A percentile compares a stretch with the other conserved stretches of the same genome.
These are phyloP conservation scores for Neofusicoccum parvum DNA, from an alignment of 2,329 filamentous ascomycete species.

Conservation along the genomic window DNA sequence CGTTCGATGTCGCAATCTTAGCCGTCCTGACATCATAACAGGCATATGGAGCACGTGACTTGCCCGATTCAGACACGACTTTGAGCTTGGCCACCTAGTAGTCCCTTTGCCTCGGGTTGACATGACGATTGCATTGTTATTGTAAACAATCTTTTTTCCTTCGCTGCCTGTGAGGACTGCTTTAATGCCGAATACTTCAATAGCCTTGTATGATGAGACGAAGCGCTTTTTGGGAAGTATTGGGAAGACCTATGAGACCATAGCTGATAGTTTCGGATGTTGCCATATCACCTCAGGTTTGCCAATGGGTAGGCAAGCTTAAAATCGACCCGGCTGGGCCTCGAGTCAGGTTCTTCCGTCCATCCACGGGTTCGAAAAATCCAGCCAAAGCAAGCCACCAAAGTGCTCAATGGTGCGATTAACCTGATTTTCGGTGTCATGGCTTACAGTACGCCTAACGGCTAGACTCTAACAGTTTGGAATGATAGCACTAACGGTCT, in stretches of 20 bases:
- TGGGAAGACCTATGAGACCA: background rate
- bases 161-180: too few species aligned
- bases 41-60: background rate
- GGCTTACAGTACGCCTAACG: background rate
- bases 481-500: background rate
- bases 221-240: background rate
- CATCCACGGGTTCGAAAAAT: background rate
- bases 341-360: background rate
- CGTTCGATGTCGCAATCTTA: constrained; percentile 12
- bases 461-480: too few species aligned
- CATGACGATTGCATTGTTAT: background rate
- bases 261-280: background rate
- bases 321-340: background rate
- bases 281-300: background rate
- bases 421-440: too few species aligned
- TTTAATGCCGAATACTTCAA: too few species aligned
- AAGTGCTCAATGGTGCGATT: background rate
- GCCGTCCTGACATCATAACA: constrained; percentile 10
- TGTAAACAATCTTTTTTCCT: background rate
- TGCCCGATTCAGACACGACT: background rate
- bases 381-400: background rate
- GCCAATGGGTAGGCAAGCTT: background rate
- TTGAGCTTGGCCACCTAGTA: background rate
- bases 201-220: background rate
- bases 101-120: background rate